Base-by-base conservation (phyloP, 2,329 filamentous ascomycete species). In the Sarocladium oryzae region DNA sequence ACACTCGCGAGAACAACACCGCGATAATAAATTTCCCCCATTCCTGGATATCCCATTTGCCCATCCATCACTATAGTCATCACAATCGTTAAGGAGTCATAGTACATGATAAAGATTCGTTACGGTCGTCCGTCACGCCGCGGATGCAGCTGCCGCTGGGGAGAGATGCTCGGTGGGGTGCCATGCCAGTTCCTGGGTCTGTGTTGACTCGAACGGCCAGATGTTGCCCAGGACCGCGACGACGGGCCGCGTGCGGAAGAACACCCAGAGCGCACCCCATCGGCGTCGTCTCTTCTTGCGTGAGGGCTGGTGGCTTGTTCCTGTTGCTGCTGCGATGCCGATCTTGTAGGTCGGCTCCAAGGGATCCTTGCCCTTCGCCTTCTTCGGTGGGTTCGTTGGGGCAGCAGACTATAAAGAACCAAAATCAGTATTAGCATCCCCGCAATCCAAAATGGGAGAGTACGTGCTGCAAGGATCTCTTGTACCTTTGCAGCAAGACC, bases 401-500 rank as follows among this genome's bases (percentile, higher is more conserved):
- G 33, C 8, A 7, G 46, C n/a, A 13, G 30, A 37, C 41, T 46
- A 30, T 16, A 30, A 4, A 30, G 6, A n/a, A n/a, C n/a, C n/a
- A n/a, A n/a, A n/a, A n/a, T n/a, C n/a, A n/a, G n/a, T n/a, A n/a
- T n/a, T n/a, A n/a, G n/a, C n/a, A n/a, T n/a, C n/a, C n/a, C n/a
- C n/a, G n/a, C n/a, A n/a, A n/a, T n/a, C n/a, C n/a, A n/a, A n/a
- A n/a, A n/a, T n/a, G n/a, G n/a, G n/a, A n/a, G n/a, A n/a, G n/a
- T n/a, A n/a, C n/a, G n/a, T n/a, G n/a, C n/a, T n/a, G n/a, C n/a
- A n/a, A n/a, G 20, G 16, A 21, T 15, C 26, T 11, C 23, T 36
- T 28, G 18, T 24, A 48, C 46, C 50, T 50, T 52, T 9, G 33
- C 33, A 4, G 46, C 26, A 13, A 55, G 48, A 8, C 48, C 41